Conservation (phyloP, 1,284 basidiomycete species). For the Malassezia caprae region DNA sequence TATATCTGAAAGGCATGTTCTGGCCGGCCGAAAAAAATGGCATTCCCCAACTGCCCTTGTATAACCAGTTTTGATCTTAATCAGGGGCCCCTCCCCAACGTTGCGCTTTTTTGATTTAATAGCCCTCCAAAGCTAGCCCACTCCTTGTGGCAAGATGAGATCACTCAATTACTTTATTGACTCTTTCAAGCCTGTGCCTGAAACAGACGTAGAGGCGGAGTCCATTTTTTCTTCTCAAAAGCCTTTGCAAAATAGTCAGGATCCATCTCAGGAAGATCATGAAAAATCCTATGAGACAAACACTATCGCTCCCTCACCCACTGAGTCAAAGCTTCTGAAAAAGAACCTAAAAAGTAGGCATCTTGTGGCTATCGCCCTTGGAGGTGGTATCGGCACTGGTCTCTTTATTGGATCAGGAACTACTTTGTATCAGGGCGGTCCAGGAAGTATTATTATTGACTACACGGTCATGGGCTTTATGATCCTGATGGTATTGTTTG, state of each 20-base stretch:
- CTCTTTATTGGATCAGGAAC: slow-evolving; percentile 35
- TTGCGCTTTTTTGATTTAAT: not conserved
- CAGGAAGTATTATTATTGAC: slow-evolving; percentile 31
- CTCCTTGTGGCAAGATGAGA: not conserved
- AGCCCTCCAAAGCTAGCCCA: not conserved
- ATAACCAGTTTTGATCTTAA: not conserved
- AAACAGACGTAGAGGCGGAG: not conserved
- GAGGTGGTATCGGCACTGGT: slow-evolving; percentile 39
- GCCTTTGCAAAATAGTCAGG: not conserved
- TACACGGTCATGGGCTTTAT: slow-evolving; percentile 34
- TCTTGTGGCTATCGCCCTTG: slow-evolving; percentile 15
- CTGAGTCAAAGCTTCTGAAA: not conserved
- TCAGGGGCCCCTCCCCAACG: not conserved
- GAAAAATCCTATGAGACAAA: not conserved
- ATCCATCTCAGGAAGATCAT: not conserved
- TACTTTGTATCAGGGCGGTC: slow-evolving; percentile 30
- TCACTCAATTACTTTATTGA: not conserved
- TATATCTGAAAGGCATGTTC: too few species aligned
- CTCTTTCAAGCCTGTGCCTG: not conserved
- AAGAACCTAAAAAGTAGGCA: slow-evolving; percentile 5
- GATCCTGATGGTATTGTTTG: slow-evolving; percentile 33
- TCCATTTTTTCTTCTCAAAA: not conserved
- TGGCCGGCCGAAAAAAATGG: not conserved
- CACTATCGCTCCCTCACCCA: not conserved
- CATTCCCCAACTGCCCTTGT: not conserved